Evolutionary conservation across 164 flowering plant genomes (phyloP).

Genomic region (Vitis vinifera): ASM3070453v1 NC_081810.1:20428001-20428500

Average conservation of each 20-base stretch:
- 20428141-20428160: background rate
- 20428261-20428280: constrained; percentile 5
- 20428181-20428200: background rate
- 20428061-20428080: constrained; percentile 41
- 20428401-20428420: constrained; percentile 16
- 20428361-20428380: constrained; percentile 23
- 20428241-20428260: background rate
- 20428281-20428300: constrained; percentile 4
- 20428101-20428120: too few relatives aligned
- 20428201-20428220: background rate
- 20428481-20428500: too few relatives aligned
- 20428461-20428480: background rate
- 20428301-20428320: background rate
- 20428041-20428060: constrained; percentile 47
- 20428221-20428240: constrained; percentile 3
- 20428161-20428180: constrained; percentile 1
- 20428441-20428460: constrained; percentile 1
- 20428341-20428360: constrained; percentile 21
- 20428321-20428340: background rate
- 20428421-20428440: too few relatives aligned
- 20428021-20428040: constrained; percentile 39
- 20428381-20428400: constrained; percentile 21
- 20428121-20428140: too few relatives aligned
- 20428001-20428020: constrained; percentile 71
- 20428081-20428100: too few relatives aligned